Percentiles rank a stretch among this genome's conserved stretches.
These are phyloP conservation scores for Coemansia sp. DNA, from an alignment of 192 early-diverging fungal genomes.

Conservation along the genomic window DNA sequence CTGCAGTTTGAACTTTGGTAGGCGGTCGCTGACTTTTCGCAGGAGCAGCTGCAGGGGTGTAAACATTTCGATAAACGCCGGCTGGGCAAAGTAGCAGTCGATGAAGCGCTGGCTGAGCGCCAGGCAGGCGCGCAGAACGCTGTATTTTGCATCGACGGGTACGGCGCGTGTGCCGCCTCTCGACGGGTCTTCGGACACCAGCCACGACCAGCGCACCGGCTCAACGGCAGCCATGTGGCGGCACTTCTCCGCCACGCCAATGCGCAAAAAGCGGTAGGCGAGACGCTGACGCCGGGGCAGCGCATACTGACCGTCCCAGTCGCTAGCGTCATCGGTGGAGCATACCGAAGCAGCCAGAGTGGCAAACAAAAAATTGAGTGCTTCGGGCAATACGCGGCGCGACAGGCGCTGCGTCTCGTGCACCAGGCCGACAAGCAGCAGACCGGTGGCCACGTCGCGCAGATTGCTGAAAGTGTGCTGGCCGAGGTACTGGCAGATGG, in stretches of 20 bases:
- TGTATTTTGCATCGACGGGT: conserved; percentile 19
- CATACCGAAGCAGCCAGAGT: conserved; percentile 34
- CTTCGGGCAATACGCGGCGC: conserved; percentile 74
- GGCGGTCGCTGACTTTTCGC: conserved; percentile 15
- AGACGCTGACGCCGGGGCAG: conserved; percentile 31
- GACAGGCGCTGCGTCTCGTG: conserved; percentile 64
- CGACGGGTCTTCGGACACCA: not conserved
- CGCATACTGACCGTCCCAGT: conserved; percentile 32
- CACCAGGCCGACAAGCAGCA: conserved; percentile 74
- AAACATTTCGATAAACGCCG: conserved; percentile 68
- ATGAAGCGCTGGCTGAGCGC: conserved; percentile 17
- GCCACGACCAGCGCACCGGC: conserved; percentile 39
- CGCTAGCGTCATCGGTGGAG: conserved; percentile 5
- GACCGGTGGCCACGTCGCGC: conserved; percentile 66
- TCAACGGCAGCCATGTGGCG: not conserved
- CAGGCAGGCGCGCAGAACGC: conserved; percentile 22
- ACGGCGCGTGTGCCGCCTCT: not conserved
- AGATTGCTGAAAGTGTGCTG: conserved; percentile 60
- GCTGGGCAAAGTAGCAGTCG: conserved; percentile 57
- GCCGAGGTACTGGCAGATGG: conserved; percentile 75
- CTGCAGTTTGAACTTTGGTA: conserved; percentile 31
- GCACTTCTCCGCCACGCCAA: conserved; percentile 13
- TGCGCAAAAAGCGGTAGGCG: conserved; percentile 13
- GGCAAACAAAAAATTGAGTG: conserved; percentile 58
- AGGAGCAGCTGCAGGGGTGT: conserved; percentile 25